These are phyloP conservation scores for Erodium moschatum DNA, from an alignment of 441 rosid species.

Conservation along the genomic window DNA sequence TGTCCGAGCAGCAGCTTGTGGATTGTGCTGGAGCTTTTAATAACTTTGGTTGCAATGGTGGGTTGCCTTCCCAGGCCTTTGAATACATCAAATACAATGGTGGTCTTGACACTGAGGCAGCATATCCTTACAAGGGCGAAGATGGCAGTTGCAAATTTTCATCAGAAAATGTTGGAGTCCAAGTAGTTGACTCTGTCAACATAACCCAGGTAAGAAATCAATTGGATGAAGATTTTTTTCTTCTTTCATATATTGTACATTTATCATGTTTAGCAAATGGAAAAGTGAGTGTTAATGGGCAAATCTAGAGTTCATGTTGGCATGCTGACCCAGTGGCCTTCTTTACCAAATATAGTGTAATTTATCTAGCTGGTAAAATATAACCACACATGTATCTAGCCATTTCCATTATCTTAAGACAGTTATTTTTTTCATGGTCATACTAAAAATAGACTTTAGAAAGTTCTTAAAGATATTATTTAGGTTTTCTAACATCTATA, in stretches of 20 bases:
- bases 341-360: too few species aligned
- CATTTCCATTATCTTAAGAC: background rate
- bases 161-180: conserved; percentile 59
- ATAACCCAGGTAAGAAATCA: conserved; percentile 53
- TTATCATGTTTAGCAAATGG: background rate
- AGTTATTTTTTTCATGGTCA: background rate
- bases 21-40: conserved; percentile 86
- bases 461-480: background rate
- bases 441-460: background rate
- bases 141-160: conserved; percentile 67
- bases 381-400: background rate
- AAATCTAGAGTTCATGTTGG: background rate
- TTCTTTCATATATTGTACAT: background rate
- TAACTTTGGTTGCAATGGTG: conserved; percentile 82
- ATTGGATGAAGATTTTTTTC: background rate
- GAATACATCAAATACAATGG: conserved; percentile 85
- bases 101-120: conserved; percentile 84
- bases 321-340: too few species aligned
- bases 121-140: conserved; percentile 66
- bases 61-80: conserved; percentile 94
- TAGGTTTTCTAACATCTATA: conserved; percentile 1
- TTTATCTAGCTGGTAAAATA: too few species aligned
- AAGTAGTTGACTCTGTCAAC: conserved; percentile 57
- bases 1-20: conserved; percentile 94
- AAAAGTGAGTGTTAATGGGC: background rate